Evolutionary conservation across 257 asterid genomes (phyloP), one percentile per base, ranked within the genome.

Genomic region (Solanum pimpinellifolium): DNA sequence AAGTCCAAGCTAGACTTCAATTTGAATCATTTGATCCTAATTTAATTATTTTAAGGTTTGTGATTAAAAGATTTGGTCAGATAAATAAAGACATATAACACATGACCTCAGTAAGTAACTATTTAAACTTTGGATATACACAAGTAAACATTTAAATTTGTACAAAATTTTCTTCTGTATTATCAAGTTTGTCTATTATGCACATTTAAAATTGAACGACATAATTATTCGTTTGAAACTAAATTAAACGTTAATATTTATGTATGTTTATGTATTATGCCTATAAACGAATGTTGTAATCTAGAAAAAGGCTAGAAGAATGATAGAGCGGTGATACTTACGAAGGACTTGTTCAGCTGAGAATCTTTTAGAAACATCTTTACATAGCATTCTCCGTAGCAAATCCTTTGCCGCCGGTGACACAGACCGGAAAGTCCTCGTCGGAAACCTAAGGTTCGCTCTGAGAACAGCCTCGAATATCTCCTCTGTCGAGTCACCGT

Each of bases 321-420:
- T 77, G 60, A 77, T n/a, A 44, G 23, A 8, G 62, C 16, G 25
- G 16, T 25, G 46, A 27, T 47, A 87, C 93, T 90, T 87, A 91
- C 91, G 72, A 16, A 90, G 92, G 16, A 91, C 93, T 90, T 90
- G 90, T 15, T 88, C 87, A 12, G 92, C 89, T 2, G 90, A 88
- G 35, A 88, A 87, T 84, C 93, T 87, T 86, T 92, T 88, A 27
- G 81, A 49, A 56, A 90, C 87, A 90, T 91, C 92, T 47, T 78
- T 91, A 27, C 92, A 75, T 5, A 91, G 62, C 93, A 91, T 90
- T 62, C 84, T 69, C 83, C 93, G 86, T 8, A 91, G 60, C 89
- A 91, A 76, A 88, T 90, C 90, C 85, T 91, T 91, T 14, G 88
- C 93, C 41, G 81, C 87, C 33, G 90, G 66, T 3, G 93, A 91